Percentiles rank a stretch among this genome's conserved stretches.
Evolutionary conservation across 78 protist species (phyloP).

Genomic region (Dictyostelium firmibasis): DNA sequence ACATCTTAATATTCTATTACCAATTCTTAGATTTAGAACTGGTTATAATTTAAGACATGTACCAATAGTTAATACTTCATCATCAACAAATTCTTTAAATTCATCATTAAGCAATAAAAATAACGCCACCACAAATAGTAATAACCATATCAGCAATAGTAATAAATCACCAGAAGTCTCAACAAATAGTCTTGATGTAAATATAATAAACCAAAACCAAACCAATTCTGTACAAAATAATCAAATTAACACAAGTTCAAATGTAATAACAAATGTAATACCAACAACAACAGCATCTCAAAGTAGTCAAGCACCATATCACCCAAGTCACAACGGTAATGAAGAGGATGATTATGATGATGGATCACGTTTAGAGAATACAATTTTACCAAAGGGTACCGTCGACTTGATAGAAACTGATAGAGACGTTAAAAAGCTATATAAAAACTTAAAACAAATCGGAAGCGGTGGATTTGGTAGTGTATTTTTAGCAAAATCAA

Average conservation of each 20-base stretch:
- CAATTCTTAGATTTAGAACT: constrained; percentile 71
- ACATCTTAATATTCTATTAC: constrained; percentile 52
- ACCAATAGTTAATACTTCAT: not conserved
- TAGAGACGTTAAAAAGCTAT: constrained; percentile 55
- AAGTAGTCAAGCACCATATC: constrained; percentile 10
- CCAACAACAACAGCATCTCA: constrained; percentile 8
- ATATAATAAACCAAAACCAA: not conserved
- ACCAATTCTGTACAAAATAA: not conserved
- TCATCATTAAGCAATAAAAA: not conserved
- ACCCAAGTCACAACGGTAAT: not conserved
- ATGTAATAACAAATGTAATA: not conserved
- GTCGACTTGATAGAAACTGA: constrained; percentile 38
- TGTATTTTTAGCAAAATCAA: constrained; percentile 71
- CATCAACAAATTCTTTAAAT: not conserved
- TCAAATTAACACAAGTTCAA: not conserved
- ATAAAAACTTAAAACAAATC: constrained; percentile 64
- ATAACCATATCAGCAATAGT: not conserved
- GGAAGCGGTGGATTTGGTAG: constrained; percentile 85
- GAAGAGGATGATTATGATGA: constrained; percentile 46
- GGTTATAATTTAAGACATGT: constrained; percentile 48
- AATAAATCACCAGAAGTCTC: constrained; percentile 15
- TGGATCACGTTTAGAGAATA: constrained; percentile 65
- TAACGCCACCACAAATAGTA: not conserved
- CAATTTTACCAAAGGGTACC: constrained; percentile 68
- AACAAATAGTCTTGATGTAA: not conserved